Evolutionary conservation across 257 asterid species (phyloP).

Genomic region (Osmanthus fragrans): DNA sequence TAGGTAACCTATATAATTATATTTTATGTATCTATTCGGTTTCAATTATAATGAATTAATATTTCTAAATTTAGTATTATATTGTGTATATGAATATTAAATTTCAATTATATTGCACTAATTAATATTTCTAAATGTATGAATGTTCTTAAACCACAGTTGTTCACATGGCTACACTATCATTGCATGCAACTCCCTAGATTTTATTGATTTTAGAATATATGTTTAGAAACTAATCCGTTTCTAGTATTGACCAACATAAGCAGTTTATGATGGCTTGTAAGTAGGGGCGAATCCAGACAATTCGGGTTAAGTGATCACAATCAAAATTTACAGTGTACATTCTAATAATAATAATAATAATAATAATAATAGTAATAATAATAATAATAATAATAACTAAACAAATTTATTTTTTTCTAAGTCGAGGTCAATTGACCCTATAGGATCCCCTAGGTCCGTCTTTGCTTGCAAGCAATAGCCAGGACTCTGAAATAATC

Average conservation of each 20-base stretch:
- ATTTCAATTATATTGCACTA: slow-evolving; percentile 5
- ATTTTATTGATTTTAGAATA: slow-evolving; percentile 14
- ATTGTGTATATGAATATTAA: not conserved
- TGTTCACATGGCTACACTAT: slow-evolving; percentile 56
- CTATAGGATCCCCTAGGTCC: too few species aligned
- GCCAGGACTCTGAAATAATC: slow-evolving; percentile 6
- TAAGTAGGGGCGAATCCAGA: too few species aligned
- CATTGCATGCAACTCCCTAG: slow-evolving; percentile 31
- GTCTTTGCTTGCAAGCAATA: too few species aligned
- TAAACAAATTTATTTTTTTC: too few species aligned
- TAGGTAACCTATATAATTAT: too few species aligned
- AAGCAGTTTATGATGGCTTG: not conserved
- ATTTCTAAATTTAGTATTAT: too few species aligned
- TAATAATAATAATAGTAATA: too few species aligned
- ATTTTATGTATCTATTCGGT: not conserved
- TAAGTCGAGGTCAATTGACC: too few species aligned
- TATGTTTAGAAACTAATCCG: not conserved
- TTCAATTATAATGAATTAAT: not conserved
- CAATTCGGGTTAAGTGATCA: too few species aligned
- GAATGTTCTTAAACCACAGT: slow-evolving; percentile 2
- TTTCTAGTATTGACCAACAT: slow-evolving; percentile 24
- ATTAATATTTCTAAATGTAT: slow-evolving; percentile 23
- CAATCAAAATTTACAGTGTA: too few species aligned
- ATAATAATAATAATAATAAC: too few species aligned
- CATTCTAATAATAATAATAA: too few species aligned